Conservation (phyloP, 1,284 basidiomycete species). For the Cutaneotrichosporon cutaneum region DNA sequence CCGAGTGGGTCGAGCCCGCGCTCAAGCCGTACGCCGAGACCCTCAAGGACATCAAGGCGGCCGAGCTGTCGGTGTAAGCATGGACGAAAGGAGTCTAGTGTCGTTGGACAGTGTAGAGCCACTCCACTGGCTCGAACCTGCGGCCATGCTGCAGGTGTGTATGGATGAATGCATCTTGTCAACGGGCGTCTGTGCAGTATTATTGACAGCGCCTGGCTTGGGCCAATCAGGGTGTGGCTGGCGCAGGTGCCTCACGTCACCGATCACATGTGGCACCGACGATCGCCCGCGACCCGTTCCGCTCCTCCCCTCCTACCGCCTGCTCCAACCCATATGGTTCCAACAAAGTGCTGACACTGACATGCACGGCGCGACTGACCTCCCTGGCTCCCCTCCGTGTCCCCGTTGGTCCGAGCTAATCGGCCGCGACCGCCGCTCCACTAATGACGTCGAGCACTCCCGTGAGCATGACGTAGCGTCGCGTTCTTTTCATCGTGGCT, state of each 20-base stretch:
- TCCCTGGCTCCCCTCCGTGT: background rate
- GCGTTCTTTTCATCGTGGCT: background rate
- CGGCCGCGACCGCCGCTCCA: no score
- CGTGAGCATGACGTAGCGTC: no score
- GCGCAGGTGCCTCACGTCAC: no score
- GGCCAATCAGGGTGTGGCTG: no score
- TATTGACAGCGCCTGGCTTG: no score
- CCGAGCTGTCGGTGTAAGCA: constrained; percentile 57
- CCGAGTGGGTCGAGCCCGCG: constrained; percentile 86
- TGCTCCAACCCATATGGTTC: no score
- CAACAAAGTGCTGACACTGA: background rate
- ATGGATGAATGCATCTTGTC: constrained; percentile 5
- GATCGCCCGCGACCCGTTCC: background rate
- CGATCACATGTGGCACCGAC: no score
- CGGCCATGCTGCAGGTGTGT: background rate
- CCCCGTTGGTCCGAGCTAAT: no score
- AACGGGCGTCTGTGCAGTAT: background rate
- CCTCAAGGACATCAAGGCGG: constrained; percentile 62
- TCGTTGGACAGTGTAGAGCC: background rate
- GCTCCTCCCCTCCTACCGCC: background rate
- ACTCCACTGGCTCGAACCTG: background rate
- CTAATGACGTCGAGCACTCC: background rate
- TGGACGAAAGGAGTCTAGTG: background rate
- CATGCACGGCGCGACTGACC: background rate
- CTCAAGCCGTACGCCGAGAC: constrained; percentile 65